phyloP scores from a whole-genome alignment of 2,329 filamentous ascomycete species.

The Neopestalotiopsis rosae region DNA sequence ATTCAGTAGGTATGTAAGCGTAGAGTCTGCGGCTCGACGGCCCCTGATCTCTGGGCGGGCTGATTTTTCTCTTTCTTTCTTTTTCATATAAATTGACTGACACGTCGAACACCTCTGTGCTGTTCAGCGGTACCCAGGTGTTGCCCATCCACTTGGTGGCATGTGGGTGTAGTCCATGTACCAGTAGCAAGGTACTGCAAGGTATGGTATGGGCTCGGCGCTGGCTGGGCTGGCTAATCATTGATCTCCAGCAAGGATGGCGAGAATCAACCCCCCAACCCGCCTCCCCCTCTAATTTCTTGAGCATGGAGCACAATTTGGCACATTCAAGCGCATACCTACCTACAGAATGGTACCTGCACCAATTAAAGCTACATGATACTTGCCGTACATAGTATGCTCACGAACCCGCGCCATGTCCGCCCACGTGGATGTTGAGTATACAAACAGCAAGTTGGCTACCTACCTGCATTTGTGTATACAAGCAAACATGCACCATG shows the following conservation, averaged over 20 bases:
- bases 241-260: slow-evolving; percentile 15
- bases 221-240: neutral
- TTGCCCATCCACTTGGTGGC: neutral
- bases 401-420: neutral
- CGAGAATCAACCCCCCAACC: neutral
- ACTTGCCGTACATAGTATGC: neutral
- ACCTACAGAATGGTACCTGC: neutral
- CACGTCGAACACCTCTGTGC: neutral
- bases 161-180: neutral
- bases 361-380: neutral
- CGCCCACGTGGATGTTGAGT: neutral
- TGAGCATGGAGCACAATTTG: slow-evolving; percentile 13
- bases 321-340: slow-evolving; percentile 11
- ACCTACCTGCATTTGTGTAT: neutral
- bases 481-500: neutral
- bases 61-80: neutral
- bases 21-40: neutral
- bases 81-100: neutral
- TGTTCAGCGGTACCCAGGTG: slow-evolving; percentile 9
- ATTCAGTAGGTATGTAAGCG: neutral
- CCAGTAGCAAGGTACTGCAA: neutral
- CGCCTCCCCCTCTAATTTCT: slow-evolving; percentile 16
- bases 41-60: neutral
- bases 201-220: neutral
- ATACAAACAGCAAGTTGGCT: neutral